These are phyloP conservation scores for Fusarium chuoi DNA, from an alignment of 2,329 filamentous ascomycete genomes.

Conservation along the genomic window DNA sequence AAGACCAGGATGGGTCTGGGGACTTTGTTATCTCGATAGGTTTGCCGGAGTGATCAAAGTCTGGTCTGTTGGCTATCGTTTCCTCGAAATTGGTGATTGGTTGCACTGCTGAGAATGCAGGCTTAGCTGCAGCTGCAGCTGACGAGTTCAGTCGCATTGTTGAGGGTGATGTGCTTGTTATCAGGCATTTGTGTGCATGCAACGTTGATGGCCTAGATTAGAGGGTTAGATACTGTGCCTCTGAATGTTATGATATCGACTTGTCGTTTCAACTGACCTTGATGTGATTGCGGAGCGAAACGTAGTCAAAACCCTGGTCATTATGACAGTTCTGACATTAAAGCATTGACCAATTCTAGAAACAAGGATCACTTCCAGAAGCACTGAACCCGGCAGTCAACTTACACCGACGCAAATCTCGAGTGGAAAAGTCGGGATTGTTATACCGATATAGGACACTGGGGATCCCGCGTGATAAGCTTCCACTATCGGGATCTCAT, in stretches of 20 bases:
- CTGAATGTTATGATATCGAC: background rate
- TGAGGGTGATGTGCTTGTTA: background rate
- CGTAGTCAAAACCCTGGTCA: background rate
- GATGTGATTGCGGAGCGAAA: background rate
- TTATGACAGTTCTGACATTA: background rate
- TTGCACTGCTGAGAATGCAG: conserved; percentile 40
- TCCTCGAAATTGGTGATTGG: conserved; percentile 38
- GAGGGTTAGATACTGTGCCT: background rate
- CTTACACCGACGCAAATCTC: background rate
- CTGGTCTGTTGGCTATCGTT: conserved; percentile 35
- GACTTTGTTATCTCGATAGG: conserved; percentile 44
- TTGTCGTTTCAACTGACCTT: background rate
- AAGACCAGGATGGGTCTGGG: conserved; percentile 60
- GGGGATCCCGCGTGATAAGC: background rate
- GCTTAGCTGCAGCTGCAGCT: conserved; percentile 17
- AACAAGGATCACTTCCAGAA: background rate
- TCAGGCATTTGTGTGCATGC: background rate
- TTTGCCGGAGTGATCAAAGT: conserved; percentile 39
- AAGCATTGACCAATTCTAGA: background rate
- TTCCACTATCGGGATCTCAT: background rate
- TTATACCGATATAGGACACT: conserved; percentile 17
- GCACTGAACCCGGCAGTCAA: background rate
- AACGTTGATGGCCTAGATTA: background rate
- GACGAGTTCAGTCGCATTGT: conserved; percentile 24
- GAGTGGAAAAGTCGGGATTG: background rate